A percentile compares a stretch with the other conserved stretches of the same genome.
Evolutionary conservation across 352 stramenopile species (phyloP).

Genomic region (Phytophthora kernoviae): DNA sequence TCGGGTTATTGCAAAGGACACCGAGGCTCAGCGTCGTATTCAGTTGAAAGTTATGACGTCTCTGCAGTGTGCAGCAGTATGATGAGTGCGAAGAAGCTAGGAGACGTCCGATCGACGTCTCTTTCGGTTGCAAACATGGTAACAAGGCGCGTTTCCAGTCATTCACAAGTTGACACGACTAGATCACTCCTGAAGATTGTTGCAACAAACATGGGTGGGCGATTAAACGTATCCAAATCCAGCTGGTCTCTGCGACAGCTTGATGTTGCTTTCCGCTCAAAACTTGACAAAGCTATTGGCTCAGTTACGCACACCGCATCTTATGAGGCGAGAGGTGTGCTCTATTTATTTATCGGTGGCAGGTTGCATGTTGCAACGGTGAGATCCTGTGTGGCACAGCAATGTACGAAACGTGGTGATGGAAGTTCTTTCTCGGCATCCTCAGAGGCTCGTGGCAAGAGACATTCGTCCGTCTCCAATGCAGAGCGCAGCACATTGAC

Average conservation of each 20-base stretch:
- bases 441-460: neutral
- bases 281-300: conserved; percentile 28
- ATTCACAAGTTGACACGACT: conserved; percentile 5
- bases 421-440: neutral
- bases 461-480: conserved; percentile 1
- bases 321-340: conserved; percentile 40
- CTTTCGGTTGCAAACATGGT: conserved; percentile 41
- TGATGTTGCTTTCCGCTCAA: conserved; percentile 31
- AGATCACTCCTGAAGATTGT: conserved; percentile 33
- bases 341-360: conserved; percentile 42
- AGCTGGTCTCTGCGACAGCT: conserved; percentile 44
- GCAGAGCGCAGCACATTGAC: conserved; percentile 5
- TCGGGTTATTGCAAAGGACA: conserved; percentile 10
- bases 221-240: conserved; percentile 41
- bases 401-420: conserved; percentile 7
- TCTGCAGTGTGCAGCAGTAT: conserved; percentile 49
- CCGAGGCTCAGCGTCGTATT: conserved; percentile 40
- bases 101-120: conserved; percentile 19
- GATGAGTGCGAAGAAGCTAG: conserved; percentile 42
- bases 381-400: neutral
- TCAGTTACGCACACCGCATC: conserved; percentile 40
- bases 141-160: conserved; percentile 7
- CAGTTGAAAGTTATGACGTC: conserved; percentile 64
- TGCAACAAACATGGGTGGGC: conserved; percentile 43
- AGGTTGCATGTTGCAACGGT: conserved; percentile 42